Percentiles rank a stretch among this genome's conserved stretches.
phyloP scores from a whole-genome alignment of 257 asterid genomes.

The Solanum dulcamara region DNA sequence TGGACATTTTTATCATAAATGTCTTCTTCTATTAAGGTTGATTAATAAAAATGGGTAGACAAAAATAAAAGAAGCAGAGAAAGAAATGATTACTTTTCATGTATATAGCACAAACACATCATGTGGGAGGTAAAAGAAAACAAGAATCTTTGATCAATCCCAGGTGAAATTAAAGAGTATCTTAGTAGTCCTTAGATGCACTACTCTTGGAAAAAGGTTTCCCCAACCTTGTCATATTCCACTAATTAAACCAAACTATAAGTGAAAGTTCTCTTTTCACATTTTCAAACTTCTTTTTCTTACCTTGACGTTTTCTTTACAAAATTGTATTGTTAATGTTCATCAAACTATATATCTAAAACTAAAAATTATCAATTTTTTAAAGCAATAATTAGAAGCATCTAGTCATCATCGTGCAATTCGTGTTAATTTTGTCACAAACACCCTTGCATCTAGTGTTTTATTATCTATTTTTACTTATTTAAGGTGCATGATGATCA shows the following conservation, averaged over 20 bases:
- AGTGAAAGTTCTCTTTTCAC: not conserved
- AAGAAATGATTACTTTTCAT: not conserved
- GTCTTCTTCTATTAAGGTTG: too few relatives aligned
- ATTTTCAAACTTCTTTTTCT: not conserved
- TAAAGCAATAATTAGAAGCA: not conserved
- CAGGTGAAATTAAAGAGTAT: not conserved
- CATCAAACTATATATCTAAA: not conserved
- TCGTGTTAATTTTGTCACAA: not conserved
- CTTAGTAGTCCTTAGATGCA: not conserved
- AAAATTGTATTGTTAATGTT: not conserved
- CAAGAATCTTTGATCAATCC: not conserved
- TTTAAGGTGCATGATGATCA: not conserved
- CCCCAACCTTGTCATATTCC: not conserved
- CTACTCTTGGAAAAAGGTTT: not conserved
- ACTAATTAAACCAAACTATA: not conserved
- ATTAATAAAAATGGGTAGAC: not conserved
- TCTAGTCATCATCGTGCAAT: not conserved
- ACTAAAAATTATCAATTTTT: not conserved
- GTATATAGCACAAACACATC: not conserved
- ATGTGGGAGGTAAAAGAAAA: not conserved
- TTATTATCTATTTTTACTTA: not conserved
- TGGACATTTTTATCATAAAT: too few relatives aligned
- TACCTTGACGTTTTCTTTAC: not conserved
- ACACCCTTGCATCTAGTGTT: not conserved
- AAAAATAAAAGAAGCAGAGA: not conserved